These are phyloP conservation scores for Ophiostoma himal-ulmi DNA, from an alignment of 2,329 filamentous ascomycete species.

Conservation along the genomic window DNA sequence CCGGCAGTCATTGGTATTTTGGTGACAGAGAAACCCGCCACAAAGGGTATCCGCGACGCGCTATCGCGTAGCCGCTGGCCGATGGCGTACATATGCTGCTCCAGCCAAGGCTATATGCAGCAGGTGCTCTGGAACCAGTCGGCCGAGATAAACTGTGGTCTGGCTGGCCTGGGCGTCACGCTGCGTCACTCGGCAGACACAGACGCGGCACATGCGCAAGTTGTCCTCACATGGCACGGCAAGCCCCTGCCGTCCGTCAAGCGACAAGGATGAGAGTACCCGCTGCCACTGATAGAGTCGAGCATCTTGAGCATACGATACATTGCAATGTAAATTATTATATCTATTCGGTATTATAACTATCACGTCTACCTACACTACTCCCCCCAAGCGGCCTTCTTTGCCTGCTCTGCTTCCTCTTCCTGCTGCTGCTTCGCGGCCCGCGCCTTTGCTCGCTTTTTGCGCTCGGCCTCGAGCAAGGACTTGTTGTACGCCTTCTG, in stretches of 20 bases:
- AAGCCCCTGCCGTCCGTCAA: conserved; percentile 31
- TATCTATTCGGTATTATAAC: neutral
- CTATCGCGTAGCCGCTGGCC: conserved; percentile 62
- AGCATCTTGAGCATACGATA: neutral
- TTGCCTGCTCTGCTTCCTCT: conserved; percentile 67
- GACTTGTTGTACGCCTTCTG: conserved; percentile 80
- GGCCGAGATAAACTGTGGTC: conserved; percentile 57
- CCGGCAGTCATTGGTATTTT: conserved; percentile 63
- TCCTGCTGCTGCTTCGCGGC: conserved; percentile 55
- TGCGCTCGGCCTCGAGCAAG: conserved; percentile 77
- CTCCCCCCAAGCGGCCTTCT: conserved; percentile 80
- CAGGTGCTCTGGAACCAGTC: conserved; percentile 69
- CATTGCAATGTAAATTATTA: neutral
- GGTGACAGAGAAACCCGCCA: conserved; percentile 63
- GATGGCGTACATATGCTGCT: conserved; percentile 64
- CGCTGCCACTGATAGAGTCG: too few species aligned
- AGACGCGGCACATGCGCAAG: conserved; percentile 31
- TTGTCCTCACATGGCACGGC: conserved; percentile 50
- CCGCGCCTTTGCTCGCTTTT: conserved; percentile 65
- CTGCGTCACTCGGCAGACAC: conserved; percentile 37
- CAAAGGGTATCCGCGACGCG: conserved; percentile 70
- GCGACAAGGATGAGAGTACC: neutral
- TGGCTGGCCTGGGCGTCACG: conserved; percentile 53
- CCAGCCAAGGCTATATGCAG: conserved; percentile 49
- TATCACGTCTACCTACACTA: conserved; percentile 32